phyloP scores from a whole-genome alignment of 495 filamentous ascomycete species.

The Neurospora cerealis region DNA sequence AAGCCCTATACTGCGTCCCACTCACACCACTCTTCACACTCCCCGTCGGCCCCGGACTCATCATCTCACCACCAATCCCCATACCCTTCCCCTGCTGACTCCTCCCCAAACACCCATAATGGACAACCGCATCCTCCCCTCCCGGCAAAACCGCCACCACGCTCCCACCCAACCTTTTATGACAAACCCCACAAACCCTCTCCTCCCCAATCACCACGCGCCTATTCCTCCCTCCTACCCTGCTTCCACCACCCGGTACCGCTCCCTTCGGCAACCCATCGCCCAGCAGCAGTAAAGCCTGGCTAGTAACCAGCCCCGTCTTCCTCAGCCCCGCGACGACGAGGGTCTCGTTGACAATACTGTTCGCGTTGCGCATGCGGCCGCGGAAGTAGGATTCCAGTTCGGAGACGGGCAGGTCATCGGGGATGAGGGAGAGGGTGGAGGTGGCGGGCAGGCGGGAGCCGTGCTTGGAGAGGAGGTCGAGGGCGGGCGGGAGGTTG shows the following conservation, averaged over 20 bases:
- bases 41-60: slow-evolving; percentile 1
- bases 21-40: neutral
- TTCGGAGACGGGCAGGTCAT: slow-evolving; percentile 61
- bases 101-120: slow-evolving; percentile 68
- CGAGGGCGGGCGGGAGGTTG: slow-evolving; percentile 69
- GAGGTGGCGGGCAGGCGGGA: slow-evolving; percentile 80
- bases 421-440: slow-evolving; percentile 77
- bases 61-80: slow-evolving; percentile 8
- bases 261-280: slow-evolving; percentile 38
- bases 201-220: slow-evolving; percentile 77
- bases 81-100: slow-evolving; percentile 13
- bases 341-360: slow-evolving; percentile 62
- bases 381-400: slow-evolving; percentile 89
- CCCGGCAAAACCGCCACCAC: slow-evolving; percentile 55
- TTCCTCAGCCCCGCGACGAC: slow-evolving; percentile 66
- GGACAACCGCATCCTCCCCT: slow-evolving; percentile 53
- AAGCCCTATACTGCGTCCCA: slow-evolving; percentile 3
- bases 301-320: slow-evolving; percentile 59
- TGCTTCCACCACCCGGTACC: slow-evolving; percentile 39
- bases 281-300: slow-evolving; percentile 60
- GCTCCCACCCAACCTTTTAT: slow-evolving; percentile 83
- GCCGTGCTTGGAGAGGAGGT: slow-evolving; percentile 83
- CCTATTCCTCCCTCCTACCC: slow-evolving; percentile 52
- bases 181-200: slow-evolving; percentile 79
- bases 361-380: slow-evolving; percentile 79